Base-by-base conservation (phyloP, 371 early-diverging fungal genomes). In the Apophysomyces sp. region DNA sequence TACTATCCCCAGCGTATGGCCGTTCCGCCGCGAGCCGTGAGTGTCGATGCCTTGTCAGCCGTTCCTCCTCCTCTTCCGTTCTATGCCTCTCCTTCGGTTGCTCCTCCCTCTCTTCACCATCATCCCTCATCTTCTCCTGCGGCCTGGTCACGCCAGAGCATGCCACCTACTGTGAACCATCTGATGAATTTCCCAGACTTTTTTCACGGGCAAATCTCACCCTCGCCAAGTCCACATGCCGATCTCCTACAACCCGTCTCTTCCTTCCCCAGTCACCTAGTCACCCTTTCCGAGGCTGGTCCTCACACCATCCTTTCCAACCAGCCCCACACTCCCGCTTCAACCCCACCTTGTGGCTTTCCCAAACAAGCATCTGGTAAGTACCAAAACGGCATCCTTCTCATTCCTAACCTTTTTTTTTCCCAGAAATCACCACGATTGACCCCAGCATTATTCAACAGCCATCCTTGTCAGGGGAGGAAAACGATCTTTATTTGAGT, bases 401-500 rank as follows among this genome's bases (percentile, higher is more conserved):
- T 34, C 13, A 13, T 34, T 34, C n/a, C 34, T 34, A 34, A 21
- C 8, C 5, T 18, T 3, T 18, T 11, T 18, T 21, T 11, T 44
- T 44, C 18, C n/a, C 24, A n/a, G 49, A 44, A 44, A 44, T 2
- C 8, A 21, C 49, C 21, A 44, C 49, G 8, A 44, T 44, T 44
- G 49, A 44, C 21, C 49, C 49, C 9, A 44, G 27, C 24, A 44
- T 44, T 4, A 44, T 44, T 9, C 76, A 13, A 62, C 71, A 0
- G 56, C 66, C 60, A 66, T 71, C 11, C 21, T 24, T 2, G 15
- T 30, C 30, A 31, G 16, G 16, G 49, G 21, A 21, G 21, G 49
- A 31, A 8, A 32, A 32, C 60, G 9, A 60, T 68, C 70, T 9
- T 63, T 68, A 52, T 67, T 74, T 76, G 53, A 79, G 75, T 62